Conservation (phyloP, 2,329 filamentous ascomycete genomes). For the Zymoseptoria brevis region DNA sequence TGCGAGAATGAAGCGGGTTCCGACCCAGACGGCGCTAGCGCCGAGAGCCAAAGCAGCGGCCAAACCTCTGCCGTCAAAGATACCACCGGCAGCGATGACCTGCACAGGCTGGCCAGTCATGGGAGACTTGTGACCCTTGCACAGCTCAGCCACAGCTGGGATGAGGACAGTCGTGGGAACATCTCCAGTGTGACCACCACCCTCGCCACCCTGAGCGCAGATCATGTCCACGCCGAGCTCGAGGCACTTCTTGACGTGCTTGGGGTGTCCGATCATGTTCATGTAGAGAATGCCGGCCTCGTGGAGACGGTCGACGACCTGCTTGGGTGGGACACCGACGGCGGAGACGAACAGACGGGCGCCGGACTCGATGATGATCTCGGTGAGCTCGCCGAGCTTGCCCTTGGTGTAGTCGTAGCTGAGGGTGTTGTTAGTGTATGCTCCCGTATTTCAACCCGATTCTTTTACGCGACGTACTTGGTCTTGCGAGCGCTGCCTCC, state of each 20-base stretch:
- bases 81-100: conserved; percentile 86
- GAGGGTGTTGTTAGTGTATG: conserved; percentile 7
- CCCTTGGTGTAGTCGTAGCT: conserved; percentile 99
- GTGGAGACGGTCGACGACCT: conserved; percentile 85
- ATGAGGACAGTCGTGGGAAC: conserved; percentile 88
- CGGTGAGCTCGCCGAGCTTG: conserved; percentile 82
- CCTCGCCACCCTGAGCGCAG: conserved; percentile 96
- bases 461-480: conserved; percentile 49
- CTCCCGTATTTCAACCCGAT: background rate
- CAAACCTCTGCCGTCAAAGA: conserved; percentile 85
- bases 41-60: conserved; percentile 90
- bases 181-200: conserved; percentile 72
- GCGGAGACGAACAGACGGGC: conserved; percentile 93
- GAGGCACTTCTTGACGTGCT: conserved; percentile 95
- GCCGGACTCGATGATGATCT: conserved; percentile 86
- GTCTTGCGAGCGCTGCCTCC: conserved; percentile 92
- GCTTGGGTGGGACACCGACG: conserved; percentile 83
- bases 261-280: conserved; percentile 99
- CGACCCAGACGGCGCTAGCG: conserved; percentile 88
- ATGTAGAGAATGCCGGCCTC: conserved; percentile 84
- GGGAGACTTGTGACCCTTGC: conserved; percentile 73
- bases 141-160: conserved; percentile 77
- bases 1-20: conserved; percentile 87
- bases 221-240: conserved; percentile 91
- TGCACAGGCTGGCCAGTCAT: conserved; percentile 82